Evolutionary conservation across 352 stramenopile genomes (phyloP).

Genomic region (Globisporangium camurandrum): DNA sequence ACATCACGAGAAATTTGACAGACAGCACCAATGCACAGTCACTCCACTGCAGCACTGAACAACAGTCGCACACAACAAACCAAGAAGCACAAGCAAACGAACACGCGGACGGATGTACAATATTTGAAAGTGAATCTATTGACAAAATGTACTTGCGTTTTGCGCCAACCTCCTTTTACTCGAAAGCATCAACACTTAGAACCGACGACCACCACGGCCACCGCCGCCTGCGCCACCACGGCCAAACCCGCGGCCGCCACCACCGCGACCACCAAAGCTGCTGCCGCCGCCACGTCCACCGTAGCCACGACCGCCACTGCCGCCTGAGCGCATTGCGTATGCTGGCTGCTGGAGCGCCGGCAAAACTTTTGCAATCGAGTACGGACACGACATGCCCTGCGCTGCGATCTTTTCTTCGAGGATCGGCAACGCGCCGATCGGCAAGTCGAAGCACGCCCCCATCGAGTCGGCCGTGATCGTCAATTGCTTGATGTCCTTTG

Average conservation of each 20-base stretch:
- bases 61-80: no score
- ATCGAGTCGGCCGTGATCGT: constrained; percentile 83
- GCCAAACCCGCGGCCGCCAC: constrained; percentile 18
- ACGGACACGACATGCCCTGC: constrained; percentile 43
- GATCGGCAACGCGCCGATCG: constrained; percentile 42
- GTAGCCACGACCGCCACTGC: constrained; percentile 23
- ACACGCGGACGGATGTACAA: no score
- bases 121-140: no score
- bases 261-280: constrained; percentile 20
- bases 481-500: constrained; percentile 85
- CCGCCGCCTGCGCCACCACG: background rate
- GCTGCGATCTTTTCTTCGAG: constrained; percentile 78
- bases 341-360: constrained; percentile 70
- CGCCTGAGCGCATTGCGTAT: constrained; percentile 36
- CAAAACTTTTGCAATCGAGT: constrained; percentile 72
- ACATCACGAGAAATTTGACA: no score
- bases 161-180: no score
- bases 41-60: no score
- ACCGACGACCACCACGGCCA: constrained; percentile 4
- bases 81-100: no score
- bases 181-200: no score
- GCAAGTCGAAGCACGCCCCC: constrained; percentile 89
- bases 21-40: no score
- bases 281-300: constrained; percentile 29
- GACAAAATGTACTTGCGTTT: no score